Percentiles rank a stretch among this genome's conserved stretches.
Conservation (phyloP, 2,329 filamentous ascomycete genomes). For the Aspergillus niger region DNA sequence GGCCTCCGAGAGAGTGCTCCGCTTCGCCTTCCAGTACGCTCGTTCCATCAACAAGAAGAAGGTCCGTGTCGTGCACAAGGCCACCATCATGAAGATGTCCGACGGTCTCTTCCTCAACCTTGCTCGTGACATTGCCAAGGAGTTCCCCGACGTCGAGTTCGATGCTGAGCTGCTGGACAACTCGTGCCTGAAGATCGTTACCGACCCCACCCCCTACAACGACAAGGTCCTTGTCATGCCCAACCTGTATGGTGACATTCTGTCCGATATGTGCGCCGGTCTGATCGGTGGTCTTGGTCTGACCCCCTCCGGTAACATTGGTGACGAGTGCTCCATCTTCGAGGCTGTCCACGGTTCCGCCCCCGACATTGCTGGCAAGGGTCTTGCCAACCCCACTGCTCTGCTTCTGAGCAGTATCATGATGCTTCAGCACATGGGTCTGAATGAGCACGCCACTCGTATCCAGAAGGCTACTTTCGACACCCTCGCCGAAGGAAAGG, state of each 20-base stretch:
- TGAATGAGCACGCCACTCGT: slow-evolving; percentile 77
- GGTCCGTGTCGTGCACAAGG: slow-evolving; percentile 98
- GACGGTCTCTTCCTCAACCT: slow-evolving; percentile 96
- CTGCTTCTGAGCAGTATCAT: slow-evolving; percentile 95
- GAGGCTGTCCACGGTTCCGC: slow-evolving; percentile 98
- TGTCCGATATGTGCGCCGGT: slow-evolving; percentile 99
- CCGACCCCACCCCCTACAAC: slow-evolving; percentile 94
- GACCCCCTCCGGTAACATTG: slow-evolving; percentile 97
- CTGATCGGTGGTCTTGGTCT: slow-evolving; percentile 96
- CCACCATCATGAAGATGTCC: slow-evolving; percentile 99
- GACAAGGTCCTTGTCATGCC: slow-evolving; percentile 98
- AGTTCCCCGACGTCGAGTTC: slow-evolving; percentile 94
- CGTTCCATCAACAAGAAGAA: slow-evolving; percentile 90
- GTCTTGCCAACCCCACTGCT: slow-evolving; percentile 94
- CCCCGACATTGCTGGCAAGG: slow-evolving; percentile 94
- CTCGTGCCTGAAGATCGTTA: slow-evolving; percentile 98
- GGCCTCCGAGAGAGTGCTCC: slow-evolving; percentile 91
- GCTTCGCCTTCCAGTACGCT: slow-evolving; percentile 98
- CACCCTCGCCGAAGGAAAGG: slow-evolving; percentile 93
- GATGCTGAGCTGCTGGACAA: slow-evolving; percentile 98
- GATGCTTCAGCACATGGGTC: slow-evolving; percentile 99
- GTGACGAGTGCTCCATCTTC: slow-evolving; percentile 99
- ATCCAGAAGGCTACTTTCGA: slow-evolving; percentile 96
- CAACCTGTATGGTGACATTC: slow-evolving; percentile 98
- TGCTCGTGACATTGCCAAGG: slow-evolving; percentile 83